Base-by-base conservation (phyloP, 805 yeast genomes). In the Pichia rugopelliculosa region DNA sequence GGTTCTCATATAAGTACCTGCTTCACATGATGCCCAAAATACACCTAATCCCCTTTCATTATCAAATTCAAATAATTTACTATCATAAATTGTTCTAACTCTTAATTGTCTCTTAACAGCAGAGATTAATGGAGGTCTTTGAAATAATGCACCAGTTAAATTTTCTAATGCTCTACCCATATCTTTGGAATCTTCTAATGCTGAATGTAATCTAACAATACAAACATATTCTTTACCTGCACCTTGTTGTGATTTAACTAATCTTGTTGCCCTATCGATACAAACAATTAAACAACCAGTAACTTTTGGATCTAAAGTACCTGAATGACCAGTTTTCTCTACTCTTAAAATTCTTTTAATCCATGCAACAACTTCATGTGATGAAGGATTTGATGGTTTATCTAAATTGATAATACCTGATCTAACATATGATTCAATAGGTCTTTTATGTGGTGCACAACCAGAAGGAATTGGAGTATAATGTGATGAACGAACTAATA, bases 181-280 rank as follows among this genome's bases (percentile, higher is more conserved):
- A 54, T 59, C 96, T 67, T 88, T 88, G 63, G 86, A 93, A 58
- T 89, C 96, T 58, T 86, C 81, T 56, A 93, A 75, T 53, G 89
- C 89, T 56, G 91, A 97, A 69, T 93, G 99, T 61, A 93, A 76
- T 75, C 98, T 82, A 50, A 87, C 93, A 58, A 93, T 88, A 76
- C 98, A 93, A 47, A 93, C 99, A 73, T 93, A 93, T 82, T 93
- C 99, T 70, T 93, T 93, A 78, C 99, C 99, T 41, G 99, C 99
- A 74, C 98, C 98, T 72, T 93, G 99, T 74, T 93, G 99, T 47
- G 96, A 87, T 71, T 93, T 93, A 58, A 93, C 99, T 65, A 93
- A 77, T 72, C 99, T 83, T 48, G 99, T 93, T 50, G 99, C 99
- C 68, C 96, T 82, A 71, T 93, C 99, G 57, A 93, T 79, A 79